phyloP scores from a whole-genome alignment of 345 rosid genomes.

The Salix exigua region DNA sequence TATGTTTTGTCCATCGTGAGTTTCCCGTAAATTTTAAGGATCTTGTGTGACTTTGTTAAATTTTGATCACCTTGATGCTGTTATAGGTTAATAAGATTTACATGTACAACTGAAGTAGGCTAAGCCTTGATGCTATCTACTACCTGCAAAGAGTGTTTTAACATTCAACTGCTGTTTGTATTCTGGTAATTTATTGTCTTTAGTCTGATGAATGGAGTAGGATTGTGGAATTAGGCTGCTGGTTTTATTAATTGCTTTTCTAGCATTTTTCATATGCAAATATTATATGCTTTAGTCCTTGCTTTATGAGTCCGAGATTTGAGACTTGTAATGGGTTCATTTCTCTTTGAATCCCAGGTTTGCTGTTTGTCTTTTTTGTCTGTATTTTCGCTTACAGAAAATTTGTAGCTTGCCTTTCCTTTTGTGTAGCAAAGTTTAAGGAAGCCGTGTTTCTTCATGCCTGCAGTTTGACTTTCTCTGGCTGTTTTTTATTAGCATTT shows the following conservation, averaged over 20 bases:
- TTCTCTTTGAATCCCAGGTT: neutral
- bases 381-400: neutral
- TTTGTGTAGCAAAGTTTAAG: neutral
- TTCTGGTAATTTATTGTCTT: neutral
- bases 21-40: neutral
- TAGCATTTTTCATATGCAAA: neutral
- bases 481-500: slow-evolving; percentile 3
- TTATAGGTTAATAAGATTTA: neutral
- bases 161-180: neutral
- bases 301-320: neutral
- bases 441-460: neutral
- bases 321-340: neutral
- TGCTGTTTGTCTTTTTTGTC: neutral
- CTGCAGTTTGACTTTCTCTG: neutral
- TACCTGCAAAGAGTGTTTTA: neutral
- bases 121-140: neutral
- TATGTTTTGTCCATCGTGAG: neutral
- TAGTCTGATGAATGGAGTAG: neutral
- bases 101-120: neutral
- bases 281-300: neutral
- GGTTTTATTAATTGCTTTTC: neutral
- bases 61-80: neutral
- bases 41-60: neutral
- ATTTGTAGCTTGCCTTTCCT: neutral
- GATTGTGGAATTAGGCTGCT: neutral